A percentile compares a stretch with the other conserved stretches of the same genome.
Evolutionary conservation across 768 basidiomycete species (phyloP).

Genomic region (Leccinum longicurvipes): DNA sequence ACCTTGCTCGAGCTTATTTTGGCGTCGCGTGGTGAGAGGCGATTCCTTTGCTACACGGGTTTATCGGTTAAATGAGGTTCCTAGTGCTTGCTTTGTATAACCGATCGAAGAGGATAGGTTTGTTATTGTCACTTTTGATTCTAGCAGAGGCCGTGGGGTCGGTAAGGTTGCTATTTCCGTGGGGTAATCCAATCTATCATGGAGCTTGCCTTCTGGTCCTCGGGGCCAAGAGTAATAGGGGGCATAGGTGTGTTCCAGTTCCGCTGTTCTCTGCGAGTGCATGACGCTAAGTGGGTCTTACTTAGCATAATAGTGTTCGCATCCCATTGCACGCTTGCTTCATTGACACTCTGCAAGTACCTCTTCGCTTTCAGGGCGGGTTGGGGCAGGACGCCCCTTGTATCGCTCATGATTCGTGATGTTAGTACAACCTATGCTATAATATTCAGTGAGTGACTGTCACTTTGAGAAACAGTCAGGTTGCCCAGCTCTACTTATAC

Average conservation of each 20-base stretch:
- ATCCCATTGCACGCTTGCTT: slow-evolving; percentile 12
- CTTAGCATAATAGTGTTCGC: slow-evolving; percentile 13
- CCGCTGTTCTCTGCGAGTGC: background rate
- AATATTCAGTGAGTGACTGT: slow-evolving; percentile 5
- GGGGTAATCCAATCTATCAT: background rate
- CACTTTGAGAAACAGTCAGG: background rate
- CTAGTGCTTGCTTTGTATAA: slow-evolving; percentile 21
- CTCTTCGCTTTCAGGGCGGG: slow-evolving; percentile 10
- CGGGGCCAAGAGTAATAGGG: background rate
- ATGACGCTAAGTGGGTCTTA: background rate
- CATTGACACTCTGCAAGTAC: slow-evolving; percentile 21
- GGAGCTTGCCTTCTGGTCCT: slow-evolving; percentile 11
- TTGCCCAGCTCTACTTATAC: background rate
- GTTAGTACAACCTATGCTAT: slow-evolving; percentile 7
- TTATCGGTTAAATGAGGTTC: background rate
- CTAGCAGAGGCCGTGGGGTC: background rate
- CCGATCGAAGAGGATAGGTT: slow-evolving; percentile 10
- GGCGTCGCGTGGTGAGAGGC: slow-evolving; percentile 13
- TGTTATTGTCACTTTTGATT: slow-evolving; percentile 7
- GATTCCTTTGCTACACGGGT: too few relatives aligned
- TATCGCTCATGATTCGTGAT: slow-evolving; percentile 19
- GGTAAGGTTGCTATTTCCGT: slow-evolving; percentile 1
- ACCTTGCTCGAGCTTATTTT: slow-evolving; percentile 16
- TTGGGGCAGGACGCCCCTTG: slow-evolving; percentile 16
- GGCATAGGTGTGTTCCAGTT: slow-evolving; percentile 12